Evolutionary conservation across 441 rosid genomes (phyloP), one percentile per base, ranked within the genome.

Genomic region (Breynia disticha): DNA sequence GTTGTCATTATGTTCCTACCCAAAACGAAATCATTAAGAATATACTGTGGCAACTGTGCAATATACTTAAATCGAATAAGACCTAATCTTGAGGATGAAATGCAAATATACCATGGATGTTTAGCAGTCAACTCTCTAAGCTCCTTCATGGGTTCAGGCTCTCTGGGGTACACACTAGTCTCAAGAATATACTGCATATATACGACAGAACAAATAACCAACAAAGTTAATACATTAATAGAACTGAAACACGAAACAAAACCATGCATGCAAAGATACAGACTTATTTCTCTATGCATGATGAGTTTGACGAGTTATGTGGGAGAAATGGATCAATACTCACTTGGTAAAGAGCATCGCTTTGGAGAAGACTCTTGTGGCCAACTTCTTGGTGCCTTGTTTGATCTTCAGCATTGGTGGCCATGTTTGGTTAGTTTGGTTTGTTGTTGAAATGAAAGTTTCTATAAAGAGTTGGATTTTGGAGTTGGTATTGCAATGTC

Each of bases 101-200:
- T 5, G 16, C 1, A 45, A 61, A 65, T 76, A 14, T 52, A 89
- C 97, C 98, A 82, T 5, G 95, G 97, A 56, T 91, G 95, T 52
- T 84, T 86, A 24, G 95, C 95, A 7, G 98, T 91, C 20, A 84
- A 50, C 42, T 91, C 97, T 22, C 98, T 80, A 16, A 91, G 86
- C 70, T 88, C 95, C 73, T 86, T 91, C 98, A 91, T 84, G 52
- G 89, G 16, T 70, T 84, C 97, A 28, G 94, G 85, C 79, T 91
- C 98, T 50, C 82, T 86, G 35, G 98, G 98, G 65, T 88, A 88
- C 57, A 91, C 98, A 63, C 98, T 91, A 0, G 97, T 91, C 75
- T 91, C 96, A n/a, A 91, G 67, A 19, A 91, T 91, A 71, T 91
- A 91, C 95, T 91, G 8, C 35, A 64, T 61, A 60, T 22, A 61